Conservation (phyloP, 805 yeast species). For the Saccharomycopsis malanga region DNA sequence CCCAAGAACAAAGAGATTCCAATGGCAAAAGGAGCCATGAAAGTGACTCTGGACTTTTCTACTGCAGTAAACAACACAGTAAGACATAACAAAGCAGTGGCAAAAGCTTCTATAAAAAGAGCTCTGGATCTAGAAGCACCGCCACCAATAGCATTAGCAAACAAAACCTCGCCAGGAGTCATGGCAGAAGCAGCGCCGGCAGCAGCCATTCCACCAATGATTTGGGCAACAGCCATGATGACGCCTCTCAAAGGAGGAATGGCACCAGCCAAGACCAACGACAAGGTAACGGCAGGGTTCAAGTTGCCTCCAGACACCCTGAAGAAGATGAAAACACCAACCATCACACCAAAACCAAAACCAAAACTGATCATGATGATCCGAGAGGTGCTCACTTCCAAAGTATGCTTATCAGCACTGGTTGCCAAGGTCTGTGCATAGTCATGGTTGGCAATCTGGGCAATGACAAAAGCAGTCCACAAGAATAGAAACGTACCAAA, state of each 20-base stretch:
- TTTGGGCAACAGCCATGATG: constrained; percentile 58
- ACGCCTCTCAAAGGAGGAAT: constrained; percentile 65
- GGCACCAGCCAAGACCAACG: constrained; percentile 66
- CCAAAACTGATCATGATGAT: constrained; percentile 77
- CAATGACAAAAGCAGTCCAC: constrained; percentile 76
- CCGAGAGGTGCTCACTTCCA: constrained; percentile 44
- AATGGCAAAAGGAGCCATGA: constrained; percentile 74
- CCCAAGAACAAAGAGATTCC: constrained; percentile 78
- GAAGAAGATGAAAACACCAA: constrained; percentile 59
- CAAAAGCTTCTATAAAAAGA: constrained; percentile 74
- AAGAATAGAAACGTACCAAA: constrained; percentile 80
- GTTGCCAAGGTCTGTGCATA: constrained; percentile 28
- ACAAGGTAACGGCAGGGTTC: constrained; percentile 81
- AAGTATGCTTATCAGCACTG: constrained; percentile 34
- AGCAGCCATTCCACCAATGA: constrained; percentile 85
- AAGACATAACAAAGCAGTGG: constrained; percentile 62
- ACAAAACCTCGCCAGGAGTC: constrained; percentile 74
- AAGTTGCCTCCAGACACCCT: constrained; percentile 84
- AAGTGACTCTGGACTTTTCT: constrained; percentile 69
- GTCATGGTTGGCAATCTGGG: constrained; percentile 71
- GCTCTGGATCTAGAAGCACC: constrained; percentile 71
- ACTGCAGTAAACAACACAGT: constrained; percentile 80
- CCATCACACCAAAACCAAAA: constrained; percentile 80
- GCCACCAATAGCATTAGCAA: constrained; percentile 65
- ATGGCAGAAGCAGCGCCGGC: constrained; percentile 82